phyloP scores from a whole-genome alignment of 2,329 filamentous ascomycete genomes.

The Verticillium nonalfalfae region DNA sequence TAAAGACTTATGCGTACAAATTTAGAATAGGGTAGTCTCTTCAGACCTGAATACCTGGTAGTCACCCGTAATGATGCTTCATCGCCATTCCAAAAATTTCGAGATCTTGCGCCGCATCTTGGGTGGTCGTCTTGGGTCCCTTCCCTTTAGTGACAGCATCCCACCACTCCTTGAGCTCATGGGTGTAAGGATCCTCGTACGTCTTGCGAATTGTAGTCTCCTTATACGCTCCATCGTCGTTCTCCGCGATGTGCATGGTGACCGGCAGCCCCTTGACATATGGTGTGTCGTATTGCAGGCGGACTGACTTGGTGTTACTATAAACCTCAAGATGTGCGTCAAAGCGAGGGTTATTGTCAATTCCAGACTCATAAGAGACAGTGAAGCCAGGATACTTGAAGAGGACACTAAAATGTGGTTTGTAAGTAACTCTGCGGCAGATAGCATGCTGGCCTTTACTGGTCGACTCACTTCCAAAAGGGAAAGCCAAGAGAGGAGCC shows the following conservation, averaged over 20 bases:
- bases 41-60: background rate
- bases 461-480: background rate
- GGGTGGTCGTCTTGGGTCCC: conserved; percentile 20
- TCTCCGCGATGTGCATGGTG: conserved; percentile 35
- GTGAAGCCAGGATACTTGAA: conserved; percentile 35
- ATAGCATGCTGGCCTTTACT: no score
- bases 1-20: no score
- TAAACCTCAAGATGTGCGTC: conserved; percentile 44
- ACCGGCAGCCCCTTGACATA: conserved; percentile 45
- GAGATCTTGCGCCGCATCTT: conserved; percentile 17
- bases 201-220: conserved; percentile 27
- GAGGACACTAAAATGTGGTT: conserved; percentile 17
- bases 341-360: conserved; percentile 43
- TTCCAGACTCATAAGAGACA: conserved; percentile 47
- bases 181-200: conserved; percentile 31
- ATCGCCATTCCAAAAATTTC: conserved; percentile 9
- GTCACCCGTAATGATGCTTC: background rate
- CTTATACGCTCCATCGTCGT: conserved; percentile 25
- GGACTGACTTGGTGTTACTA: conserved; percentile 41
- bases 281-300: conserved; percentile 46
- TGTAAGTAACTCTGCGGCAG: conserved; percentile 3
- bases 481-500: background rate
- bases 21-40: no score
- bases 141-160: conserved; percentile 13
- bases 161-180: conserved; percentile 21